Evolutionary conservation across 176 grass and related monocot species (phyloP), one percentile per base, ranked within the genome.

Genomic region (Oryza rufipogon): DNA sequence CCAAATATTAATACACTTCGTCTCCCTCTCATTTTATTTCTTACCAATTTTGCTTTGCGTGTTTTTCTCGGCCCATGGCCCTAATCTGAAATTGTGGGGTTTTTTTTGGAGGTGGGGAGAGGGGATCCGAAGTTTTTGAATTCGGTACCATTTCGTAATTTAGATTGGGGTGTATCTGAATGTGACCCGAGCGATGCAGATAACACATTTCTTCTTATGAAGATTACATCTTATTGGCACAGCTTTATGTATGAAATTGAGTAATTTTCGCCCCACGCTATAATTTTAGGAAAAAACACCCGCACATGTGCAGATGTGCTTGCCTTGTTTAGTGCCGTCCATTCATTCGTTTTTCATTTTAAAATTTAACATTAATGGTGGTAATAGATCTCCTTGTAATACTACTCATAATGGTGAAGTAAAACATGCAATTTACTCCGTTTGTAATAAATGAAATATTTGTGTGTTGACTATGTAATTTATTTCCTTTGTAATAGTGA

Each of bases 11-110:
- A 72, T 26, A 32, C n/a, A 22, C 13, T 85, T 42, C 2, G 51
- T 26, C 61, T 28, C 9, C 25, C 17, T 32, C 64, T 47, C 10
- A 22, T 28, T 61, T 14, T 7, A 20, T 17, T 33, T 5, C 22
- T 46, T 36, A 49, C 48, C 11, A 33, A 48, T 32, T 38, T 28
- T 44, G 7, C 42, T 44, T 44, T n/a, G 54, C 48, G 3, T 16
- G 38, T 28, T 23, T 11, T 22, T 34, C 39, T 75, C 26, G 13
- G 1, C 2, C 17, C 11, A 56, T 72, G 70, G 20, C 6, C 20
- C 33, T 56, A 17, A 76, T 61, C 47, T 87, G 36, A 48, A 75
- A 75, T 81, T 71, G 3, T 3, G 30, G 52, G 6, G 30, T 32
- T 32, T 32, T 41, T 70, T 36, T 58, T 20, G 17, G 17, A 20